Percentiles rank a stretch among this genome's conserved stretches.
Evolutionary conservation across 139 green algal species (phyloP).

Genomic region (Chlorella sp.): DNA sequence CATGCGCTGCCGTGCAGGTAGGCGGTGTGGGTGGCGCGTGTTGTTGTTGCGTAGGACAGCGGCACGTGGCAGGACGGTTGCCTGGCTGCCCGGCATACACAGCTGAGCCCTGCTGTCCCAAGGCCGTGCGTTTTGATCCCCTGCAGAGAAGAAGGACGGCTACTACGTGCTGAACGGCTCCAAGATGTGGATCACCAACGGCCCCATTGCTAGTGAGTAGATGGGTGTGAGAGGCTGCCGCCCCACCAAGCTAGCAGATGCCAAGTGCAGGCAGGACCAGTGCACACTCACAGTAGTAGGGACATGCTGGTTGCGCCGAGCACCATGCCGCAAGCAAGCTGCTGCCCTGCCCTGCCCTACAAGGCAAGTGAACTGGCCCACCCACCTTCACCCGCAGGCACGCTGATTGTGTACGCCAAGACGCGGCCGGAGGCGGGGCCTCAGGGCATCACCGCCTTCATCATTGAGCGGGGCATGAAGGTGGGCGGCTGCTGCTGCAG

Average conservation of each 20-base stretch:
- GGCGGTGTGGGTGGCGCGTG: no score
- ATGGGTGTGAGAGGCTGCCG: no score
- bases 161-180: constrained; percentile 89
- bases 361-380: no score
- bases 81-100: no score
- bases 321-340: no score
- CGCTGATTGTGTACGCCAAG: constrained; percentile 93
- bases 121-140: not conserved
- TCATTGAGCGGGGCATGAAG: constrained; percentile 91
- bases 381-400: constrained; percentile 38
- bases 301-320: no score
- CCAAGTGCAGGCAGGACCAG: no score
- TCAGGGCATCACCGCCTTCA: constrained; percentile 94
- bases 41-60: no score
- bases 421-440: constrained; percentile 70
- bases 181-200: constrained; percentile 98
- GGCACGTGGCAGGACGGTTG: no score
- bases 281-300: no score
- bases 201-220: constrained; percentile 67
- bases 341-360: no score
- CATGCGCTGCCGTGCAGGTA: constrained; percentile 69
- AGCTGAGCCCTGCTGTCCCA: not conserved
- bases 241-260: no score
- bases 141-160: constrained; percentile 57
- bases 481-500: not conserved